These are phyloP conservation scores for Neurospora africana DNA, from an alignment of 495 filamentous ascomycete genomes.

Conservation along the genomic window DNA sequence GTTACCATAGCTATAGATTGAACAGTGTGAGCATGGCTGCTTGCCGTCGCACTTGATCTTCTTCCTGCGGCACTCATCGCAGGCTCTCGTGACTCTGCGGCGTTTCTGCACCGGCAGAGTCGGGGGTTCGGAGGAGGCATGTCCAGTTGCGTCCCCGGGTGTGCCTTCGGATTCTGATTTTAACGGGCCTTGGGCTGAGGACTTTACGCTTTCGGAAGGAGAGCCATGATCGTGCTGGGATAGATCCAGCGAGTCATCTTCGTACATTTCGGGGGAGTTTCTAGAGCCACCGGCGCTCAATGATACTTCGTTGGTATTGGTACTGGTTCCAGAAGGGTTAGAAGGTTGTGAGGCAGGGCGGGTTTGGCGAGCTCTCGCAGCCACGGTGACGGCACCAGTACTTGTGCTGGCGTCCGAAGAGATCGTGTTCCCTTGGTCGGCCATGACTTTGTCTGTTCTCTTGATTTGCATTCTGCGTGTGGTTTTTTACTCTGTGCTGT, in stretches of 20 bases:
- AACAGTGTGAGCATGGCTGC: constrained; percentile 96
- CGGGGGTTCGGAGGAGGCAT: constrained; percentile 14
- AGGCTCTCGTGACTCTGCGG: constrained; percentile 79
- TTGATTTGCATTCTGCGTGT: neutral
- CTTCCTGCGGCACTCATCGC: constrained; percentile 92
- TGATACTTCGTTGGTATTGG: constrained; percentile 9
- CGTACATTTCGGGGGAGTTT: constrained; percentile 23
- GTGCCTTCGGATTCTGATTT: constrained; percentile 20
- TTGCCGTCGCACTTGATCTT: constrained; percentile 99
- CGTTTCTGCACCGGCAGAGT: constrained; percentile 69
- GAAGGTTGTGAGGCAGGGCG: constrained; percentile 17
- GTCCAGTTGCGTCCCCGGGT: constrained; percentile 8
- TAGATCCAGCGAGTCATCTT: constrained; percentile 24
- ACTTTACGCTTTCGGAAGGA: constrained; percentile 20
- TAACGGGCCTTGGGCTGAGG: constrained; percentile 5
- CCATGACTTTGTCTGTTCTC: neutral
- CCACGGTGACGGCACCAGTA: neutral
- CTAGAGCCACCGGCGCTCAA: constrained; percentile 5
- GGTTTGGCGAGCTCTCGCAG: constrained; percentile 9
- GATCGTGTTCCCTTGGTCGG: neutral
- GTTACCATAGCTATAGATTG: constrained; percentile 95
- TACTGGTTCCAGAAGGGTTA: constrained; percentile 11
- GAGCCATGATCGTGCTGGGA: constrained; percentile 23
- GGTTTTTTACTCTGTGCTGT: neutral
- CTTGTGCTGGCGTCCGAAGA: constrained; percentile 6